Percentiles rank a stretch among this genome's conserved stretches.
Conservation (phyloP, 352 stramenopile species). For the Phytophthora meadii region DNA sequence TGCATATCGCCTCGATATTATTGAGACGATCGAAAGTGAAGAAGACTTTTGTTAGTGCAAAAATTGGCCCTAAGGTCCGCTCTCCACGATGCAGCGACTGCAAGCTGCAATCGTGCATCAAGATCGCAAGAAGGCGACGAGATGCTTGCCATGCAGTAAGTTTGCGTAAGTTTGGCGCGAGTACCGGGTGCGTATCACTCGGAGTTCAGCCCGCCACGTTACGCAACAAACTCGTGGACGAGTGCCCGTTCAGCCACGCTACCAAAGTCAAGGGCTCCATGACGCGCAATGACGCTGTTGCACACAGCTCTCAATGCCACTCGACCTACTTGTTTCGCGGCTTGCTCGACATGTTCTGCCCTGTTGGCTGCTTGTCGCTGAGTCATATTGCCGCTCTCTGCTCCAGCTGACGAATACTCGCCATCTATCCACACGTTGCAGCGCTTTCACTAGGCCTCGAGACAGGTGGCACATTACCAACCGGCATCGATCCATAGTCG, state of each 20-base stretch:
- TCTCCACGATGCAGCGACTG: constrained; percentile 27
- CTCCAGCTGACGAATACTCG: background rate
- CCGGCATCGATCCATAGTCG: constrained; percentile 16
- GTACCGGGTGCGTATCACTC: constrained; percentile 20
- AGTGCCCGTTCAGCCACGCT: background rate
- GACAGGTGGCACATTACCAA: constrained; percentile 35
- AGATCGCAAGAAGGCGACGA: constrained; percentile 12
- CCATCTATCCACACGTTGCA: constrained; percentile 16
- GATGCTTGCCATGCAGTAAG: constrained; percentile 10
- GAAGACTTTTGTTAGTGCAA: constrained; percentile 12
- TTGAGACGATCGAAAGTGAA: constrained; percentile 1
- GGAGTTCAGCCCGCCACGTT: constrained; percentile 18
- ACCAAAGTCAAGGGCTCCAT: background rate
- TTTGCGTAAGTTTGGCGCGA: background rate
- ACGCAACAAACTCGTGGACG: constrained; percentile 9
- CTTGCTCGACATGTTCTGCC: constrained; percentile 4
- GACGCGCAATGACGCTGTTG: constrained; percentile 10
- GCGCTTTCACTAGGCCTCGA: constrained; percentile 16
- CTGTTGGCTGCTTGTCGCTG: constrained; percentile 4
- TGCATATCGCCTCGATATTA: background rate
- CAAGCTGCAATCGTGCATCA: constrained; percentile 14
- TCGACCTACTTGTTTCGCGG: constrained; percentile 13
- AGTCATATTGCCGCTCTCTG: constrained; percentile 24
- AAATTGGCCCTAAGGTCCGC: constrained; percentile 38
- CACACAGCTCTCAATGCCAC: constrained; percentile 1